Evolutionary conservation across 805 yeast species (phyloP).

Genomic region (Blastobotrys terrestris): DNA sequence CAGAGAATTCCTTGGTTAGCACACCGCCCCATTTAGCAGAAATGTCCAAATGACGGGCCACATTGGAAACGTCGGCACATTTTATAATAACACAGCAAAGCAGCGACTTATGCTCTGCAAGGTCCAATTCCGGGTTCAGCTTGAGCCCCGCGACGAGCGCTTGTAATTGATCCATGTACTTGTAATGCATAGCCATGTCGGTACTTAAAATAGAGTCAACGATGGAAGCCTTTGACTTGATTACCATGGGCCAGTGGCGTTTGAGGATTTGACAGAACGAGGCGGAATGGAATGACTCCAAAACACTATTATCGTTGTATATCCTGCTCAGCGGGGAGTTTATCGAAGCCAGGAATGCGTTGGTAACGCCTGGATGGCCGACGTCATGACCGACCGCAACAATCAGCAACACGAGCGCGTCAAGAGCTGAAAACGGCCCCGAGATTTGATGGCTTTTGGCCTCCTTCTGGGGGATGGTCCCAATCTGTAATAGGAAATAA

Average conservation of each 20-base stretch:
- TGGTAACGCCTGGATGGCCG: constrained; percentile 96
- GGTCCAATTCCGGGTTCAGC: neutral
- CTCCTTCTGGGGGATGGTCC: neutral
- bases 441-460: neutral
- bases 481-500: constrained; percentile 41
- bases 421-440: constrained; percentile 30
- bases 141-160: constrained; percentile 16
- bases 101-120: constrained; percentile 28
- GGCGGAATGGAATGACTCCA: constrained; percentile 77
- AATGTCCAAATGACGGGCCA: constrained; percentile 68
- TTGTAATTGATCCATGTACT: constrained; percentile 46
- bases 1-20: constrained; percentile 71
- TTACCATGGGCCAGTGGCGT: constrained; percentile 45
- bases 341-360: constrained; percentile 55
- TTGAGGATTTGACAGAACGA: constrained; percentile 48
- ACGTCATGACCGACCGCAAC: constrained; percentile 93
- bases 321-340: constrained; percentile 57
- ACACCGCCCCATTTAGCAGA: constrained; percentile 83
- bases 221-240: constrained; percentile 14
- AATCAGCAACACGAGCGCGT: constrained; percentile 56
- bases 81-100: constrained; percentile 69
- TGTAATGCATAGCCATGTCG: constrained; percentile 87
- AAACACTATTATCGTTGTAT: constrained; percentile 60
- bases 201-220: constrained; percentile 64
- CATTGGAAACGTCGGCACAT: constrained; percentile 95